Percentiles rank a stretch among this genome's conserved stretches.
phyloP scores from a whole-genome alignment of 23 red algal genomes.

The Gracilariopsis chorda region DNA sequence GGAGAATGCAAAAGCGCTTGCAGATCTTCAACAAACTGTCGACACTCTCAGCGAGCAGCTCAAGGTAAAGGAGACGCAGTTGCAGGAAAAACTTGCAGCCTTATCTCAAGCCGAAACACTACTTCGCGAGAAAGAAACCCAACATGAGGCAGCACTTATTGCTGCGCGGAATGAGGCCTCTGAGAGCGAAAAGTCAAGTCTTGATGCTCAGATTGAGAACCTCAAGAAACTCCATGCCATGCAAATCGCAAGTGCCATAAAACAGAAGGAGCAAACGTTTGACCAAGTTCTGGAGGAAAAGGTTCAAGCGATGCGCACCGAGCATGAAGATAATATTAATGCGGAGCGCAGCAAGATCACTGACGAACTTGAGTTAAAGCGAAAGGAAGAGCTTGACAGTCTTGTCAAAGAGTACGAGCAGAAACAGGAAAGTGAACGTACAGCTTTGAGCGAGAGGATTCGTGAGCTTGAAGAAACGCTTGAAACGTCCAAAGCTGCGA shows the following conservation, averaged over 20 bases:
- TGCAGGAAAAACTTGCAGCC: not conserved
- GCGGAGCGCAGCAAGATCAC: not conserved
- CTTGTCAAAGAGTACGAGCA: not conserved
- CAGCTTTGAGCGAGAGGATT: not conserved
- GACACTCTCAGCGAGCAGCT: slow-evolving; percentile 4
- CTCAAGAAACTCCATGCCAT: slow-evolving; percentile 1
- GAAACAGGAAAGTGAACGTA: not conserved
- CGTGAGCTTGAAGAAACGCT: not conserved
- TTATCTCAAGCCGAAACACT: not conserved
- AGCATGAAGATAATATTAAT: not conserved
- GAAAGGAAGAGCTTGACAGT: not conserved
- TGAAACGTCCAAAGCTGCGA: not conserved
- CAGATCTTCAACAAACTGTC: not conserved
- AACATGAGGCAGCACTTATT: slow-evolving; percentile 3
- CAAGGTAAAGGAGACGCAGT: not conserved
- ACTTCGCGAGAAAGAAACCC: not conserved
- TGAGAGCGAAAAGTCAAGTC: not conserved
- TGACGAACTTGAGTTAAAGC: not conserved
- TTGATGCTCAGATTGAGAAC: not conserved
- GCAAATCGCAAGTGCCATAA: slow-evolving; percentile 2
- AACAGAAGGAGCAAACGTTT: not conserved
- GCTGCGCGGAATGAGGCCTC: not conserved
- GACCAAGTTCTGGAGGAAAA: not conserved
- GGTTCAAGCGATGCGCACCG: not conserved
- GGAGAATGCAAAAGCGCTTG: not conserved